Conservation (phyloP, 305 asterid genomes). For the Fraxinus nigra region DNA sequence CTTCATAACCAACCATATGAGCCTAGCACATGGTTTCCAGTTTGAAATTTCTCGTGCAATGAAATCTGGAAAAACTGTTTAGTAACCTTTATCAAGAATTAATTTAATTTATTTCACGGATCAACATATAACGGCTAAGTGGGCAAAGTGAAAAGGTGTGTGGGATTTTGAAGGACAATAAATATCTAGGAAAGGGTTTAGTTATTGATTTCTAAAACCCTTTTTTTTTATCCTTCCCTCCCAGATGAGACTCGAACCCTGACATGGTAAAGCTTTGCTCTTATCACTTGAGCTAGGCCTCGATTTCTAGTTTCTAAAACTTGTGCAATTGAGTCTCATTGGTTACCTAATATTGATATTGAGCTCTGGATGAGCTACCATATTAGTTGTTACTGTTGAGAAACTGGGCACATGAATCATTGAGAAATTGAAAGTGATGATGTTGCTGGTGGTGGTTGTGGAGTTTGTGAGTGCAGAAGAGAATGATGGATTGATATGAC, state of each 20-base stretch:
- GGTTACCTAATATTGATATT: not conserved
- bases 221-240: not conserved
- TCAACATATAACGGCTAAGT: not conserved
- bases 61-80: not conserved
- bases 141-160: not conserved
- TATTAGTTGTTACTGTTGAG: not conserved
- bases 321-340: not conserved
- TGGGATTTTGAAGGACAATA: not conserved
- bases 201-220: not conserved
- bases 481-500: not conserved
- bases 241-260: not conserved
- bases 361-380: not conserved
- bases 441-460: not conserved
- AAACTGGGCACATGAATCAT: not conserved
- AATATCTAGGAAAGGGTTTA: not conserved
- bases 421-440: not conserved
- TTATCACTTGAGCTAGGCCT: not conserved
- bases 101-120: not conserved
- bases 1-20: not conserved
- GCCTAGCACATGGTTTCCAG: not conserved
- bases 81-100: not conserved
- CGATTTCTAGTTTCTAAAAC: not conserved
- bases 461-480: not conserved
- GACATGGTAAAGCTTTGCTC: not conserved
- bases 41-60: not conserved